These are phyloP conservation scores for Cryphonectria parasitica DNA, from an alignment of 2,329 filamentous ascomycete genomes.

Conservation along the genomic window DNA sequence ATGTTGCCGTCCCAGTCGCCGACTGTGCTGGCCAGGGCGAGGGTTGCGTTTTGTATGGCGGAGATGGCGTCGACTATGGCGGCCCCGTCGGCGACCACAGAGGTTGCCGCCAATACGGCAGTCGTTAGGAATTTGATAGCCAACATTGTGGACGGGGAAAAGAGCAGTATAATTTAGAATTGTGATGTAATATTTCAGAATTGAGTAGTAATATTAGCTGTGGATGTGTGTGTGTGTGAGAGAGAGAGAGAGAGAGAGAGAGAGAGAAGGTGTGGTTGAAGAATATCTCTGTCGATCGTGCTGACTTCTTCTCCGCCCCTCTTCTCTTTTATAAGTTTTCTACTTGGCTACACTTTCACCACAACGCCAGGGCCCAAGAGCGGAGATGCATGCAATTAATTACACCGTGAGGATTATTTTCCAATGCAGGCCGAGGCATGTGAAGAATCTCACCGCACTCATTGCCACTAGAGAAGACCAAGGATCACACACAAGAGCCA, in stretches of 20 bases:
- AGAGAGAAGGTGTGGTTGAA: not conserved
- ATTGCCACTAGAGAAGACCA: not conserved
- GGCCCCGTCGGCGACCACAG: conserved; percentile 39
- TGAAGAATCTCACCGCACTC: not conserved
- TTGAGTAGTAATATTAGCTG: not conserved
- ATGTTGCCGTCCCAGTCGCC: conserved; percentile 44
- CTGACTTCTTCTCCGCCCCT: not conserved
- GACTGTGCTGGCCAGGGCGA: conserved; percentile 41
- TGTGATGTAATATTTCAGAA: not conserved
- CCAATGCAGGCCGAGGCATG: not conserved
- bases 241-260: not conserved
- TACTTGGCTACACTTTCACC: not conserved
- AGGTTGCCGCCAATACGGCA: conserved; percentile 8
- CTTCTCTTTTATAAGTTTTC: not conserved
- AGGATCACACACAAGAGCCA: not conserved
- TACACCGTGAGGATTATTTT: not conserved
- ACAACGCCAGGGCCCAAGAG: not conserved
- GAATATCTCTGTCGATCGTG: not conserved
- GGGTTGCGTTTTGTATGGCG: conserved; percentile 40
- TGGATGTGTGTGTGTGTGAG: no score
- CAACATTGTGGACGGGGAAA: conserved; percentile 12
- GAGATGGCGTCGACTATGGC: conserved; percentile 42
- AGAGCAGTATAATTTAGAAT: not conserved
- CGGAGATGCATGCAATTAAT: not conserved
- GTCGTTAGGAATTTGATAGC: conserved; percentile 14